Evolutionary conservation across 2,329 filamentous ascomycete genomes (phyloP), one percentile per base, ranked within the genome.

Genomic region (Xylaria hypoxylon): DNA sequence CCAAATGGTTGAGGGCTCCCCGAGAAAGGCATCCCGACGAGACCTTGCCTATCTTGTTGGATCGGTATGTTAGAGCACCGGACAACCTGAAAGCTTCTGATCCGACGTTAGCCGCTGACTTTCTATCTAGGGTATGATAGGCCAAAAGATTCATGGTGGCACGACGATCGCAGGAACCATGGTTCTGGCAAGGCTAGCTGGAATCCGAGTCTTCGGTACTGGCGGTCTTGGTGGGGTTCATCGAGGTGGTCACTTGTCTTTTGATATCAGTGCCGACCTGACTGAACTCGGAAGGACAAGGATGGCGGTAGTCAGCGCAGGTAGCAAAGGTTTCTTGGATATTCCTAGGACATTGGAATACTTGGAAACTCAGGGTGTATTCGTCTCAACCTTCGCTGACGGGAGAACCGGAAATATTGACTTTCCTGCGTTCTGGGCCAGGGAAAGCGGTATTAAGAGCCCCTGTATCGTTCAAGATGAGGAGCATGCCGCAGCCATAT

Each of bases 281-380:
- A 97, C 93, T 3, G 96, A 98, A 83, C 87, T 99, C 57, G 94
- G 96, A 17, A 87, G 94, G 64, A 97, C 94, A 7, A 89, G 92
- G 11, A 90, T 99, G 59, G 91, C 94, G 28, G 94, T 99, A 2
- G 84, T 99, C 59, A 92, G 91, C 78, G 93, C 92, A 70, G 96
- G 96, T 15, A 96, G 93, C 81, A 99, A 99, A 81, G 96, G 95
- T 68, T 98, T 99, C 79, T 84, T 99, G 42, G 96, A 99, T 76
- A 94, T 97, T 66, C 89, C 92, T 2, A 86, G 93, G 59, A 99
- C 96, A 0, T 84, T 99, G 5, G 96, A 99, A 81, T 85, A 85
- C 72, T 82, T 90, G 22, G 89, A 90, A 78, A 90, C 88, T 0
- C 88, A 90, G 76, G 92, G 92, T 10, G 94, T 93, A 24, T 86